Evolutionary conservation across 2,329 filamentous ascomycete genomes (phyloP), one percentile per base, ranked within the genome.

Genomic region (Pseudonectria buxi): DNA sequence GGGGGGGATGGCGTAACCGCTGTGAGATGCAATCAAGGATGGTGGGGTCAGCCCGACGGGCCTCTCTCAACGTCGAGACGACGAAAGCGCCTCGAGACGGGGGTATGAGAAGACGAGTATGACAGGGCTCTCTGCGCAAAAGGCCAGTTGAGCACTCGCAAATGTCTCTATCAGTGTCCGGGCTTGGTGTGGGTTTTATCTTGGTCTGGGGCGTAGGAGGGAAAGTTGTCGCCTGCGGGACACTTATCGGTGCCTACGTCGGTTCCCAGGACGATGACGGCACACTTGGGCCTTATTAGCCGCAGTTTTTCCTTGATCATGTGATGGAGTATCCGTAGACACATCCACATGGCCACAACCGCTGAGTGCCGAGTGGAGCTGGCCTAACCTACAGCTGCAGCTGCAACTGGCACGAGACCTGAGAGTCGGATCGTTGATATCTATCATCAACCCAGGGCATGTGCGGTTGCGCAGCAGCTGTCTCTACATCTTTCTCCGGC

Each of bases 201-300:
- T 22, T 22, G 9, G 18, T 39, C 46, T 31, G 40, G 45, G 41
- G 38, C 34, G 34, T 32, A 40, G 39, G 40, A 39, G 31, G 10
- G 35, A 22, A 27, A 33, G 38, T 34, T 36, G 43, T 28, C 52
- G 48, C 50, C 49, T 54, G 28, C 33, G 39, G 51, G 33, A 46
- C 44, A 50, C 50, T 53, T 53, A 53, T 53, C 50, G 50, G 38
- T 53, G 48, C 50, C 50, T 52, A 37, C 48, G 46, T 46, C 35
- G 18, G 37, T 45, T 47, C 35, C 38, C 36, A 27, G 45, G 39
- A 38, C 46, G 53, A 59, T 59, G 56, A 60, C 56, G 55, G 56
- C 52, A 56, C 51, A 32, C 40, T 35, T 32, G 18, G 27, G 15
- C 30, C 44, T 57, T 55, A 51, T 57, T 55, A 51, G 32, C 48